Base-by-base conservation (phyloP, 176 grass and related monocot species). In the Tillandsia leiboldiana region DNA sequence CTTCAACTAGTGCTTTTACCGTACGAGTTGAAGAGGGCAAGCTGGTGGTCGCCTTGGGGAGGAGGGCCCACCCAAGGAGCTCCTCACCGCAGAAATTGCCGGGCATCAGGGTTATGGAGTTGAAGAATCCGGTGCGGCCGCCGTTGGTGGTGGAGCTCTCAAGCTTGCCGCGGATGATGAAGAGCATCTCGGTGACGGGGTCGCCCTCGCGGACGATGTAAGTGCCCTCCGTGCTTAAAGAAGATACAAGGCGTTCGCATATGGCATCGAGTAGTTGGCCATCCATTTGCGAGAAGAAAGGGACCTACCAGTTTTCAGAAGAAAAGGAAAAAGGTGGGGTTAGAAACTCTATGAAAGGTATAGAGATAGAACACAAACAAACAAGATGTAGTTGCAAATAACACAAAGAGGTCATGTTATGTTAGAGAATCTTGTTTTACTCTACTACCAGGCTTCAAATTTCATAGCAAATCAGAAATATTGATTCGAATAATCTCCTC, bases 251-350 rank as follows among this genome's bases (percentile, higher is more conserved):
- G 1, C 85, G 76, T 69, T 92, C 89, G 47, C 89, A 88, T 15
- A 92, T 92, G 50, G 89, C 89, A 71, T 92, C 89, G 1, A 92
- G 78, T 0, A 92, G 84, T 2, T 83, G 81, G 70, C 85, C 85
- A 63, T 92, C 89, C 89, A 92, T 92, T 75, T 92, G 87, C 53
- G 81, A 84, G 51, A 91, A 87, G 10, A 91, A 82, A 42, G 88
- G 84, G 0, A 91, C 88, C 76, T 79, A 26, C 26, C 51, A 24
- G 13, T 17, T 70, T 42, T 42, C 4, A 42, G 24, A 24, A 24
- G 24, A 24, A 24, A 24, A 42, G 7, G 33, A 42, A 42, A 33
- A 42, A 42, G 3, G 33, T 7, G 33, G 33, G 33, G 4, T 42
- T 7, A 42, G 33, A 6, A 42, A 42, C 33, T 42, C 6, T 42